Evolutionary conservation across 2,329 filamentous ascomycete species (phyloP).

Genomic region (Gyromitra esculenta): DNA sequence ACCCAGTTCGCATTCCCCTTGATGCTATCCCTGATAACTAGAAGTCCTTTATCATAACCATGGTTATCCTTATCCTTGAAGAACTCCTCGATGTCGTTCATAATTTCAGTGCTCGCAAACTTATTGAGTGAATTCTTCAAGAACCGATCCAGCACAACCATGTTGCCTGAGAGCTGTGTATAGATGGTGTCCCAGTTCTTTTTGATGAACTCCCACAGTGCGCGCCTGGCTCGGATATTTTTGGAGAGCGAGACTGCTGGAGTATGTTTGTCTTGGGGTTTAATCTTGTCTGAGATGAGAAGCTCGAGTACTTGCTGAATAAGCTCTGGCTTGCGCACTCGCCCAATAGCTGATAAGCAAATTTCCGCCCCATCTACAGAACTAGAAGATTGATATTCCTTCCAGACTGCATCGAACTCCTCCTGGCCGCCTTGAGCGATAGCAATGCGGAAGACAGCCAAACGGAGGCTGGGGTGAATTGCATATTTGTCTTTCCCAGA

Average conservation of each 20-base stretch:
- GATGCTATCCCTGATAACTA: constrained; percentile 86
- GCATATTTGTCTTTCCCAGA: constrained; percentile 72
- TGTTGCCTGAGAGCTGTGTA: constrained; percentile 78
- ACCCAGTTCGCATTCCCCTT: constrained; percentile 84
- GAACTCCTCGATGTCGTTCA: constrained; percentile 82
- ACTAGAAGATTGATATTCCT: constrained; percentile 82
- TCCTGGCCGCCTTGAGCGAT: constrained; percentile 76
- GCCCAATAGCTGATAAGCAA: constrained; percentile 78
- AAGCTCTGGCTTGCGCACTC: constrained; percentile 74
- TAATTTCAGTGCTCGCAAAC: constrained; percentile 75
- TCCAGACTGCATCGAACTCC: constrained; percentile 79
- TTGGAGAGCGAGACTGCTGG: constrained; percentile 76
- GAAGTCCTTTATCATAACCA: constrained; percentile 85
- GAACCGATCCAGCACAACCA: constrained; percentile 84
- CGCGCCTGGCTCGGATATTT: constrained; percentile 76
- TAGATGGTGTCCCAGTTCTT: constrained; percentile 80
- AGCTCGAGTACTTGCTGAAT: constrained; percentile 75
- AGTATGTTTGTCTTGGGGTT: constrained; percentile 86
- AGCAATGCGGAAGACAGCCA: constrained; percentile 80
- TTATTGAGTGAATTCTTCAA: constrained; percentile 79
- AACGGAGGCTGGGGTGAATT: constrained; percentile 83
- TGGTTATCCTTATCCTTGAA: constrained; percentile 87
- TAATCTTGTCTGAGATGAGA: constrained; percentile 83
- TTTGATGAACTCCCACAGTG: constrained; percentile 87
- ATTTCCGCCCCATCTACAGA: constrained; percentile 93